A percentile compares a stretch with the other conserved stretches of the same genome.
Evolutionary conservation across 106 monocot genomes (phyloP).

Genomic region (Dioscorea zingiberensis): DNA sequence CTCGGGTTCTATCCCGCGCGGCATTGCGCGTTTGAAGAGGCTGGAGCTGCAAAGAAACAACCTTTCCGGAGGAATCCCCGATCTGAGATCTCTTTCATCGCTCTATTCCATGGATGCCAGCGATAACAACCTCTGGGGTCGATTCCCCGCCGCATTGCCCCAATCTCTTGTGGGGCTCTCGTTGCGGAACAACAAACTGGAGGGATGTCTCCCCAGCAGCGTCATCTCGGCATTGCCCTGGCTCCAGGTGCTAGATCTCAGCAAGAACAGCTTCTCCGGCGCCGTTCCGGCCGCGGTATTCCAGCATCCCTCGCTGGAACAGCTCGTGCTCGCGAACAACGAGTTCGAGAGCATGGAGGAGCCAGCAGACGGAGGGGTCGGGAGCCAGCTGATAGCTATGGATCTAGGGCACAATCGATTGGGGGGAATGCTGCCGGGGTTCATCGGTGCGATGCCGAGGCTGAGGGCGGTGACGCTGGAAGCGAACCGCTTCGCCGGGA

Average conservation of each 20-base stretch:
- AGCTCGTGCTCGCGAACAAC: slow-evolving; percentile 42
- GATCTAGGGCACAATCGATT: slow-evolving; percentile 51
- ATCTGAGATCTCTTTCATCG: slow-evolving; percentile 11
- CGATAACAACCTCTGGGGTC: slow-evolving; percentile 47
- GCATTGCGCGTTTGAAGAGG: slow-evolving; percentile 13
- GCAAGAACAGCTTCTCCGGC: slow-evolving; percentile 42
- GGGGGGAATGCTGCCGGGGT: slow-evolving; percentile 36
- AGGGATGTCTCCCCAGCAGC: slow-evolving; percentile 19
- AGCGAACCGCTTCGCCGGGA: slow-evolving; percentile 50
- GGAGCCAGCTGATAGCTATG: slow-evolving; percentile 38
- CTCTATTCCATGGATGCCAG: slow-evolving; percentile 48
- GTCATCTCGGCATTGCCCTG: slow-evolving; percentile 6
- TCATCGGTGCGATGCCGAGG: slow-evolving; percentile 38
- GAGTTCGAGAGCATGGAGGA: slow-evolving; percentile 15
- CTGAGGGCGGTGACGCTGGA: slow-evolving; percentile 49
- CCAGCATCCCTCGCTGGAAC: slow-evolving; percentile 56
- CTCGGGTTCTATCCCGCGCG: slow-evolving; percentile 23
- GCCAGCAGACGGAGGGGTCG: slow-evolving; percentile 7
- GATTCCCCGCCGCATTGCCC: slow-evolving; percentile 31
- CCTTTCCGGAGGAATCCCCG: slow-evolving; percentile 45
- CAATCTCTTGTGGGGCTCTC: slow-evolving; percentile 35
- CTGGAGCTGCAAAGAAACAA: slow-evolving; percentile 51
- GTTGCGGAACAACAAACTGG: slow-evolving; percentile 31
- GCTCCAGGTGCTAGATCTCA: slow-evolving; percentile 60
- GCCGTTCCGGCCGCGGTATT: slow-evolving; percentile 36